Evolutionary conservation across 805 yeast species (phyloP).

Genomic region (Sugiyamaella valdiviana): DNA sequence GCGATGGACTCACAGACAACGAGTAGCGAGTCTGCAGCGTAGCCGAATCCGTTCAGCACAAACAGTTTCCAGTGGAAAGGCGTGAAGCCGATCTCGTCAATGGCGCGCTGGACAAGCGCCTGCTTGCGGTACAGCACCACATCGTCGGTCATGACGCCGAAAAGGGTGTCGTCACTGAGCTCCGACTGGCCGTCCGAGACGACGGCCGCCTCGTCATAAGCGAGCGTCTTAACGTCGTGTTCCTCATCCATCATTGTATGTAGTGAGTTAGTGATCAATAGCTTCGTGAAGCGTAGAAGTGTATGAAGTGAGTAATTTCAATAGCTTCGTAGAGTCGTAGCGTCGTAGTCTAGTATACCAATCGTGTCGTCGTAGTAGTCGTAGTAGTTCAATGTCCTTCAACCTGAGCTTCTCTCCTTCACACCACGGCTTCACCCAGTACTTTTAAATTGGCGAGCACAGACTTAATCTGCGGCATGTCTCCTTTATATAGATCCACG

Average conservation of each 20-base stretch:
- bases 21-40: slow-evolving; percentile 50
- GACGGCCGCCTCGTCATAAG: neutral
- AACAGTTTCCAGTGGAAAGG: slow-evolving; percentile 46
- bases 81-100: slow-evolving; percentile 57
- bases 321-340: too few relatives aligned
- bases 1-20: slow-evolving; percentile 43
- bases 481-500: too few relatives aligned
- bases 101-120: slow-evolving; percentile 43
- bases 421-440: too few relatives aligned
- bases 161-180: neutral
- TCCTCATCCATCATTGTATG: neutral
- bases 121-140: slow-evolving; percentile 12
- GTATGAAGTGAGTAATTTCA: too few relatives aligned
- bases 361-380: too few relatives aligned
- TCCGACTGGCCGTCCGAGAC: neutral
- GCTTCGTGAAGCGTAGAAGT: neutral
- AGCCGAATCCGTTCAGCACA: slow-evolving; percentile 50
- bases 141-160: slow-evolving; percentile 11
- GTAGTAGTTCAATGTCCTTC: too few relatives aligned
- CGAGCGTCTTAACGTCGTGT: neutral
- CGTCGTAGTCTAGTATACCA: too few relatives aligned
- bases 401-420: too few relatives aligned
- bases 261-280: neutral
- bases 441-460: too few relatives aligned
- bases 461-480: too few relatives aligned